A percentile compares a stretch with the other conserved stretches of the same genome.
phyloP scores from a whole-genome alignment of 768 basidiomycete genomes.

The Neoboletus magnificus region DNA sequence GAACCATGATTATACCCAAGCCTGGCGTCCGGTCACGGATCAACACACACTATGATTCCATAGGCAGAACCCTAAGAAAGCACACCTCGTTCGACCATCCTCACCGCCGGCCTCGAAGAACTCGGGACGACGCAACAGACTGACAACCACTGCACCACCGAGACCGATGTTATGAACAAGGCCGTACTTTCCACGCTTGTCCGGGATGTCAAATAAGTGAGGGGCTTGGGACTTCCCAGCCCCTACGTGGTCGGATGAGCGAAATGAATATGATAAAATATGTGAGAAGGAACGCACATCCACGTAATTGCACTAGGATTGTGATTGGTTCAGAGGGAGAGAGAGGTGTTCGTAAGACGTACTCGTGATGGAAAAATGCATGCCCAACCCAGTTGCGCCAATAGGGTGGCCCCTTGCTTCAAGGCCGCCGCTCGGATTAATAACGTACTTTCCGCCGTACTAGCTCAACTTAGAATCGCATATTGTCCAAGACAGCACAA shows the following conservation, averaged over 20 bases:
- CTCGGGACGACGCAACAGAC: conserved; percentile 68
- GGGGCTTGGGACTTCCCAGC: conserved; percentile 77
- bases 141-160: conserved; percentile 75
- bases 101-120: conserved; percentile 60
- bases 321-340: neutral
- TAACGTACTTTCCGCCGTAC: conserved; percentile 80
- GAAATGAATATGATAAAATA: neutral
- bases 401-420: conserved; percentile 84
- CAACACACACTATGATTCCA: neutral
- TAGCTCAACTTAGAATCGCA: conserved; percentile 20
- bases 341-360: conserved; percentile 22
- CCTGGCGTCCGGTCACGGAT: conserved; percentile 32
- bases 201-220: conserved; percentile 55
- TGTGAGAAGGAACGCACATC: conserved; percentile 40
- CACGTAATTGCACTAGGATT: conserved; percentile 64
- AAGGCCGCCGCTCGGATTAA: conserved; percentile 82
- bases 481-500: neutral
- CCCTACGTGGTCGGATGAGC: conserved; percentile 39
- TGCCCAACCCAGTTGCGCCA: conserved; percentile 74
- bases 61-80: neutral
- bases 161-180: conserved; percentile 80
- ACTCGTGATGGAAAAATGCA: conserved; percentile 83
- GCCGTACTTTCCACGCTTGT: conserved; percentile 71
- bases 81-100: conserved; percentile 63
- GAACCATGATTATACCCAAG: conserved; percentile 78